phyloP scores from a whole-genome alignment of 768 basidiomycete genomes.

The Trametes maxima region DNA sequence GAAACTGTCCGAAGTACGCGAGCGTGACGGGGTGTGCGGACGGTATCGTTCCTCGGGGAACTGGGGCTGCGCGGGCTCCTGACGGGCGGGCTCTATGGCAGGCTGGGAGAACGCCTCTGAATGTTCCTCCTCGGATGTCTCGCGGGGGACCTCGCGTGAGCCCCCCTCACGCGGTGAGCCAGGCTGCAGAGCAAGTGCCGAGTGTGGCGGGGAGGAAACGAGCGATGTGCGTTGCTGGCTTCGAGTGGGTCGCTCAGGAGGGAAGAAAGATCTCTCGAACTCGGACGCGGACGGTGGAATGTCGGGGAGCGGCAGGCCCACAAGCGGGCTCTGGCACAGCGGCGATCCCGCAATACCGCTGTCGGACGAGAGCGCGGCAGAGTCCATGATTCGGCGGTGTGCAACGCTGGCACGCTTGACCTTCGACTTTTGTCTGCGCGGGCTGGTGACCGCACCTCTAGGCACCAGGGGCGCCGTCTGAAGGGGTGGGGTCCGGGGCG shows the following conservation, averaged over 20 bases:
- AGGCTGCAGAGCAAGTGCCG: conserved; percentile 15
- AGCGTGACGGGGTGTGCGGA: conserved; percentile 2
- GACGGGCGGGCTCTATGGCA: not conserved
- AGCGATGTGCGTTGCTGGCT: conserved; percentile 11
- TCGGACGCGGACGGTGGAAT: conserved; percentile 15
- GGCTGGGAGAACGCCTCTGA: not conserved
- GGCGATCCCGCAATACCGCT: conserved; percentile 20
- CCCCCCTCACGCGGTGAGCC: conserved; percentile 1
- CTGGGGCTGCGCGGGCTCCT: not conserved
- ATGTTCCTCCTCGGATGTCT: not conserved
- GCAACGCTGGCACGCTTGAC: conserved; percentile 16
- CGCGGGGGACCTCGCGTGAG: not conserved
- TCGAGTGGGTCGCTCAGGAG: conserved; percentile 12
- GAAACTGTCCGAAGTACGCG: not conserved
- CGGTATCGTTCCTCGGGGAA: conserved; percentile 2
- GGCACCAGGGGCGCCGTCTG: not conserved
- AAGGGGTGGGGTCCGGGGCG: conserved; percentile 4
- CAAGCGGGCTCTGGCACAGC: conserved; percentile 18
- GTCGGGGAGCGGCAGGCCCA: conserved; percentile 16
- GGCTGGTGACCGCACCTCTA: conserved; percentile 1
- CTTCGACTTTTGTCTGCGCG: conserved; percentile 12
- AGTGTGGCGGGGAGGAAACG: conserved; percentile 13
- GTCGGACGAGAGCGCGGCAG: conserved; percentile 18
- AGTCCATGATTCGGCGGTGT: conserved; percentile 18
- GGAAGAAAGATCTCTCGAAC: conserved; percentile 16